Evolutionary conservation across 164 flowering plant species (phyloP), one percentile per base, ranked within the genome.

Genomic region (Malania oleifera): DNA sequence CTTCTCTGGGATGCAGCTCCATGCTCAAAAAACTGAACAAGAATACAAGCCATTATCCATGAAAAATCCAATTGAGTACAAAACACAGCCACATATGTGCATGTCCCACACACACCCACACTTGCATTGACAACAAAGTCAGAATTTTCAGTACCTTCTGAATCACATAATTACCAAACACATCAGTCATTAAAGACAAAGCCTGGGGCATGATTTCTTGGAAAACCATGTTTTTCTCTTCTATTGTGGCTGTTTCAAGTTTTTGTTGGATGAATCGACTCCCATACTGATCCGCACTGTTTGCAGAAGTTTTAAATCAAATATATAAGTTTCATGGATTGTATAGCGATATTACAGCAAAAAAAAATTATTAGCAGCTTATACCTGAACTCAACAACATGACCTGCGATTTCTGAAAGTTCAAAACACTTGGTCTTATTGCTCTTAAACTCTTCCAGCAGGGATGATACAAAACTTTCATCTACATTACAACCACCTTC

Each of bases 231-330:
- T 74, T 77, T 60, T 86, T 91, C 74, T 86, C 98, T 35, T 91
- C 96, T 0, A 23, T 57, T 17, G 96, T 78, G 9, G 96, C 96
- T 8, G 89, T 88, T 74, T 91, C 98, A 37, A 91, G 93, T 64
- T 91, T 91, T 59, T 91, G 96, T 62, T 91, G 98, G 48, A 91
- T 91, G 67, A 86, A 88, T 15, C 96, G 81, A 67, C 98, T 91
- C 8, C 96, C 98, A 70, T 91, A 84, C 67, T 88, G 98, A 69
- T 91, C 95, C 44, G 89, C 83, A 73, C 98, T 91, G 85, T 59
- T 60, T 61, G 75, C 25, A 70, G 27, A 62, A 34, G 26, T 17
- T 0, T 19, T 11, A 23, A 57, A 52, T 25, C 1, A 43, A 22
- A 44, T 0, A 41, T 53, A 31, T n/a, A n/a, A 39, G 29, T 22